Evolutionary conservation across 2,329 filamentous ascomycete genomes (phyloP).

Genomic region (Claviceps sp.): DNA sequence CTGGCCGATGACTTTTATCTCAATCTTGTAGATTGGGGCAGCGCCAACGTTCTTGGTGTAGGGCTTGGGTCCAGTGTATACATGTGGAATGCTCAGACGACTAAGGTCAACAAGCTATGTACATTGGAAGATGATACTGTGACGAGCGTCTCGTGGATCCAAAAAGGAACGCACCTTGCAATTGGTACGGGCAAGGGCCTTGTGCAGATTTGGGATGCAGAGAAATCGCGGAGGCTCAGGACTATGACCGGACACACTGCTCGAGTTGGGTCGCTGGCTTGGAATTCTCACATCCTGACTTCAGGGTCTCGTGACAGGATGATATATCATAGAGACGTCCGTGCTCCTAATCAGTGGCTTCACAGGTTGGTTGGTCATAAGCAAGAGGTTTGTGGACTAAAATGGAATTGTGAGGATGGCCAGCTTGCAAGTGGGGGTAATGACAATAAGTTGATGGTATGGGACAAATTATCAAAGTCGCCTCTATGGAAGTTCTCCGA

Average conservation of each 20-base stretch:
- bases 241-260: constrained; percentile 97
- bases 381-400: constrained; percentile 91
- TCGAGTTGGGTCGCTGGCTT: constrained; percentile 83
- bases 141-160: constrained; percentile 96
- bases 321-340: constrained; percentile 92
- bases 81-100: constrained; percentile 92
- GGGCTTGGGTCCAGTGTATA: constrained; percentile 89
- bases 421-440: constrained; percentile 93
- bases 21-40: constrained; percentile 96
- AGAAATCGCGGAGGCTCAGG: constrained; percentile 67
- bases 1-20: constrained; percentile 95
- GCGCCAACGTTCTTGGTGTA: constrained; percentile 84
- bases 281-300: constrained; percentile 95
- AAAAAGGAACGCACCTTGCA: constrained; percentile 87
- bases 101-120: constrained; percentile 85
- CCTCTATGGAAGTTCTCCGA: constrained; percentile 90
- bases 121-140: constrained; percentile 87
- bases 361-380: constrained; percentile 85
- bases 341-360: constrained; percentile 81
- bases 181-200: constrained; percentile 91
- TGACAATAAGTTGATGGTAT: constrained; percentile 97
- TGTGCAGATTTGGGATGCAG: constrained; percentile 96
- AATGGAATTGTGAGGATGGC: constrained; percentile 93
- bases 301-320: constrained; percentile 86
- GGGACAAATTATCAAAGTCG: constrained; percentile 89